Evolutionary conservation across 2,329 filamentous ascomycete species (phyloP), one percentile per base, ranked within the genome.

Genomic region (Sclerotinia nivalis): DNA sequence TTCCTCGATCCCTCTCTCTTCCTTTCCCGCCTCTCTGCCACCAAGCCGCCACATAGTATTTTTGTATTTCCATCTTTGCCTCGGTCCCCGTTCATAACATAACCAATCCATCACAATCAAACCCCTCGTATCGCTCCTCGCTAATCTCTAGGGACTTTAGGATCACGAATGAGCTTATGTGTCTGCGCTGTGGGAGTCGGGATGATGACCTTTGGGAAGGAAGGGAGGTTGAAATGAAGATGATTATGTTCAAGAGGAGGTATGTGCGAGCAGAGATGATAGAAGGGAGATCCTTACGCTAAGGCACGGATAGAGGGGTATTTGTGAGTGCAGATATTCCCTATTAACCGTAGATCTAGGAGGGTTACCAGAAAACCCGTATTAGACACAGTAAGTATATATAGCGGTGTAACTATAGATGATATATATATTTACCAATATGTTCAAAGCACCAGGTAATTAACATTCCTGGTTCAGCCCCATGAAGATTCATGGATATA

Each of bases 41-140:
- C 73, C 92, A 93, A 3, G 93, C 78, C 0, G 92, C 94, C 65
- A 93, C 83, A 76, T 94, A 95, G 77, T 95, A 91, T 78, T 89
- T 92, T 12, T 12, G 31, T 31, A 31, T 34, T 49, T 62, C 28
- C 59, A 15, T n/a, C 40, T 4, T 22, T 10, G 12, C 45, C 40
- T 15, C 43, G 80, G n/a, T 85, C 83, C 0, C 77, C 76, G 1
- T 79, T 75, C 77, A 93, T 91, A 0, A 91, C 77, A 74, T 31
- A 31, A 31, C 31, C 89, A 88, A 76, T 93, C 93, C 7, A 89
- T 93, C 0, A 87, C 84, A 0, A 85, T 86, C 0, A 89, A 73
- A 52, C 90, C 84, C 59, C 81, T 82, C 7, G 86, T 62, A 9
- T 84, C 82, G 84, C 1, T 82, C 83, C 77, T 95, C 92, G 72